Evolutionary conservation across 2,329 filamentous ascomycete species (phyloP), one percentile per base, ranked within the genome.

Genomic region (Fusarium luffae): DNA sequence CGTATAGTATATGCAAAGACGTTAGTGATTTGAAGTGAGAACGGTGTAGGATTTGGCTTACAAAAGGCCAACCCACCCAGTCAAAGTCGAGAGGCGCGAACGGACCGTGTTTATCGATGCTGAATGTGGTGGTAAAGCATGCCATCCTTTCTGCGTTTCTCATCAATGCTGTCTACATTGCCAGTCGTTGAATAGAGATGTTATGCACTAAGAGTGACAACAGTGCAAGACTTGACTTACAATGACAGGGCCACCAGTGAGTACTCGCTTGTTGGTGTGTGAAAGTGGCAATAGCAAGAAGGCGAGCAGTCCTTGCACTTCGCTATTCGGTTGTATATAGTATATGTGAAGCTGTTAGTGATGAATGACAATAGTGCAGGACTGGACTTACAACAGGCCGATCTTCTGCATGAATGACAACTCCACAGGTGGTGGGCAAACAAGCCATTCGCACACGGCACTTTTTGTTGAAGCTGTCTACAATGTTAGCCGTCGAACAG

Each of bases 51-150:
- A 18, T 0, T 37, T 37, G 32, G 18, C 32, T 37, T 37, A 37
- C 32, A 18, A 10, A 5, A 34, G 0, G 5, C 1, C 0, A 10
- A 0, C 8, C 32, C 0, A 5, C 32, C 2, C 16, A 18, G 32
- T 34, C 32, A 34, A 34, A 18, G 32, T 10, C 16, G 8, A 18
- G 32, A 34, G 16, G 8, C 16, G 16, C 32, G 32, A 34, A 18
- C 32, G 16, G 18, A 18, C 4, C 14, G 14, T 4, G 7, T 23
- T 5, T 23, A 23, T 23, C 23, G 23, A 23, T 23, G 23, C 23
- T 23, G 23, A 23, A 23, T 23, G 23, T 23, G 23, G 23, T 23
- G 23, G 5, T 5, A 23, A 23, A 23, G 23, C 23, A 23, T 23
- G 23, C 23, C 23, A 2, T 23, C 23, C 23, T 23, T 23, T 23